phyloP scores from a whole-genome alignment of 2,329 filamentous ascomycete genomes.

The Fonsecaea nubica region DNA sequence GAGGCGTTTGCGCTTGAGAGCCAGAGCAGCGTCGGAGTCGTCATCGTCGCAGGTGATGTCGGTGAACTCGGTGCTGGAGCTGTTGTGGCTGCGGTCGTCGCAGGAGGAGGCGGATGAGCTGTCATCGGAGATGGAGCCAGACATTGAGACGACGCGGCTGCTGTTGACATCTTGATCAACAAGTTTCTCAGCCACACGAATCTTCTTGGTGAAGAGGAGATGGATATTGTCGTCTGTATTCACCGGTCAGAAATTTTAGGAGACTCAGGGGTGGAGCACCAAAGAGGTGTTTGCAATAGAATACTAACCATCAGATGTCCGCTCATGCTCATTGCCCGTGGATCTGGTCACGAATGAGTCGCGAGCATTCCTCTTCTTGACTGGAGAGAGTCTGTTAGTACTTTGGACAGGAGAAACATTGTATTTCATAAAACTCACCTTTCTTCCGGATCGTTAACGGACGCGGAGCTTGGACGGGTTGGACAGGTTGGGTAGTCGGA shows the following conservation, averaged over 20 bases:
- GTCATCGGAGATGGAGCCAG: slow-evolving; percentile 12
- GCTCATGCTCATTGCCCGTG: slow-evolving; percentile 2
- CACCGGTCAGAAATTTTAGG: background rate
- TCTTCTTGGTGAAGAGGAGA: slow-evolving; percentile 27
- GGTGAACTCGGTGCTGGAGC: slow-evolving; percentile 6
- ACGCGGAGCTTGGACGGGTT: slow-evolving; percentile 6
- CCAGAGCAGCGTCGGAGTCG: background rate
- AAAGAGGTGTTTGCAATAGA: background rate
- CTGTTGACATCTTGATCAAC: slow-evolving; percentile 20
- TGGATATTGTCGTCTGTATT: slow-evolving; percentile 26
- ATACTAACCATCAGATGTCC: slow-evolving; percentile 22
- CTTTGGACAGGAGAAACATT: background rate
- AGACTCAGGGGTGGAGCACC: too few relatives aligned
- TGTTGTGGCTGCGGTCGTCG: slow-evolving; percentile 1
- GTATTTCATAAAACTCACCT: background rate
- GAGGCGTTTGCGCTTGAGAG: slow-evolving; percentile 17
- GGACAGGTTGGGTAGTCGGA: slow-evolving; percentile 17
- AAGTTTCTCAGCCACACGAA: slow-evolving; percentile 20
- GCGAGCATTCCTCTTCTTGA: slow-evolving; percentile 27
- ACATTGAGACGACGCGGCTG: slow-evolving; percentile 25
- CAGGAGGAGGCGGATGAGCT: background rate
- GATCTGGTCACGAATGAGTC: slow-evolving; percentile 30
- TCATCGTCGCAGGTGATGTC: slow-evolving; percentile 4
- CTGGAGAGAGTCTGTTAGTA: slow-evolving; percentile 12
- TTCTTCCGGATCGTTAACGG: slow-evolving; percentile 20